phyloP scores from a whole-genome alignment of 208 protist species.

The Trypanosoma grayi region DNA sequence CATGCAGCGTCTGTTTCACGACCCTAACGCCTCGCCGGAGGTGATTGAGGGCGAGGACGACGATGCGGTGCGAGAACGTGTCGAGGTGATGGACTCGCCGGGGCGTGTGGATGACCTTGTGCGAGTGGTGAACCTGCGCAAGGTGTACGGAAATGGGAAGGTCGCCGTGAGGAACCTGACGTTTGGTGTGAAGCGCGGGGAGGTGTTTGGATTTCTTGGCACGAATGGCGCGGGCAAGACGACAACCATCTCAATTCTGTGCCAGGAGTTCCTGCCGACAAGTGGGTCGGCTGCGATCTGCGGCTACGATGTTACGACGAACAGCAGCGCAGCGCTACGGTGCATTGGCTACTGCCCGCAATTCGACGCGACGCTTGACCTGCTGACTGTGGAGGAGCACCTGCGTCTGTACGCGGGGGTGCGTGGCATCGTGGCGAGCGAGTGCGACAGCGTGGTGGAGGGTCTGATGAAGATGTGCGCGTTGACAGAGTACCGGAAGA shows the following conservation, averaged over 20 bases:
- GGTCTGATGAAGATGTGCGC: slow-evolving; percentile 42
- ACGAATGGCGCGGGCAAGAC: slow-evolving; percentile 91
- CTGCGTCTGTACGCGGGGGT: slow-evolving; percentile 88
- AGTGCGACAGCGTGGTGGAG: slow-evolving; percentile 25
- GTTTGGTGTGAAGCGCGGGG: slow-evolving; percentile 62
- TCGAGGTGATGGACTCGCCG: slow-evolving; percentile 3
- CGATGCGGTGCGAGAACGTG: slow-evolving; percentile 39
- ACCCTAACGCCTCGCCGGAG: no score
- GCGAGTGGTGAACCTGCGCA: slow-evolving; percentile 49
- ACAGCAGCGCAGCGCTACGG: slow-evolving; percentile 43
- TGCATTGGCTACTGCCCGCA: slow-evolving; percentile 96
- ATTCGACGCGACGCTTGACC: slow-evolving; percentile 91
- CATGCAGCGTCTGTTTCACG: background rate
- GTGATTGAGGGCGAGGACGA: slow-evolving; percentile 28
- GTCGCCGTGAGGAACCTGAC: slow-evolving; percentile 69
- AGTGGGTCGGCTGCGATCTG: slow-evolving; percentile 44
- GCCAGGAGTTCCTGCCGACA: slow-evolving; percentile 65
- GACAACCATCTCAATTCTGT: slow-evolving; percentile 79
- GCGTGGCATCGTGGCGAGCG: slow-evolving; percentile 32
- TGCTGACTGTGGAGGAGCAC: slow-evolving; percentile 94
- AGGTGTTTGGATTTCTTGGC: slow-evolving; percentile 87
- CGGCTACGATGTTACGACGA: slow-evolving; percentile 47
- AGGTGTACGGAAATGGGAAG: slow-evolving; percentile 65
- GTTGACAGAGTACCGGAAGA: slow-evolving; percentile 35
- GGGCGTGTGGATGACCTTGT: slow-evolving; percentile 41